Evolutionary conservation across 305 asterid genomes (phyloP), one percentile per base, ranked within the genome.

Genomic region (Petunia hybrid): DNA sequence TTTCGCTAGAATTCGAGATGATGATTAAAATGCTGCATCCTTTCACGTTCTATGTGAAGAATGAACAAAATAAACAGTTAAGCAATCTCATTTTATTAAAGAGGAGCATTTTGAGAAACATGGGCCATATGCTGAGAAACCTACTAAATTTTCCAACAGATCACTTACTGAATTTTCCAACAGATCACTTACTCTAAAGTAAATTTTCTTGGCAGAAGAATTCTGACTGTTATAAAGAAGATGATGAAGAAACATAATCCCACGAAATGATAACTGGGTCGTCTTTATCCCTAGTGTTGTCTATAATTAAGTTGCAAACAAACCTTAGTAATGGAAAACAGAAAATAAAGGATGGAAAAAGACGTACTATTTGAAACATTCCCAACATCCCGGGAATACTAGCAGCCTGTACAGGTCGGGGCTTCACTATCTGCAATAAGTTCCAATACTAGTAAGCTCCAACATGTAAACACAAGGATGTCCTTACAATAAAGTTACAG

Each of bases 381-480:
- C 99, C 99, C 87, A 97, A 85, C 99, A 97, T 97, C 85, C 99
- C 98, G 74, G 99, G 99, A 83, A 97, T 93, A 82, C 99, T 97
- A 71, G 98, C 99, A 84, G 99, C 97, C 89, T 97, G 99, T 83
- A 93, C 93, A 6, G 97, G 92, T 71, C 99, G 91, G 59, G 98
- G 98, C 88, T 96, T 96, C 88, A 92, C 97, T 64, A 95, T 88
- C 99, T 97, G 91, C 92, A 88, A 48, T 76, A 66, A 83, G 82
- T 74, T 56, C 70, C 75, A 77, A 59, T 6, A 80, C 48, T 1
- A 40, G 36, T 74, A 53, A 74, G 64, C 64, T 38, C 48, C 64
- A 38, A 4, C 1, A 36, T 1, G 36, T 53, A 53, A 53, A 13
- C 78, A 7, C 76, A 13, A 53, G 41, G 9, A 35, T 53, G 64